Base-by-base conservation (phyloP, 2,329 filamentous ascomycete species). In the Ophiostoma montium region DNA sequence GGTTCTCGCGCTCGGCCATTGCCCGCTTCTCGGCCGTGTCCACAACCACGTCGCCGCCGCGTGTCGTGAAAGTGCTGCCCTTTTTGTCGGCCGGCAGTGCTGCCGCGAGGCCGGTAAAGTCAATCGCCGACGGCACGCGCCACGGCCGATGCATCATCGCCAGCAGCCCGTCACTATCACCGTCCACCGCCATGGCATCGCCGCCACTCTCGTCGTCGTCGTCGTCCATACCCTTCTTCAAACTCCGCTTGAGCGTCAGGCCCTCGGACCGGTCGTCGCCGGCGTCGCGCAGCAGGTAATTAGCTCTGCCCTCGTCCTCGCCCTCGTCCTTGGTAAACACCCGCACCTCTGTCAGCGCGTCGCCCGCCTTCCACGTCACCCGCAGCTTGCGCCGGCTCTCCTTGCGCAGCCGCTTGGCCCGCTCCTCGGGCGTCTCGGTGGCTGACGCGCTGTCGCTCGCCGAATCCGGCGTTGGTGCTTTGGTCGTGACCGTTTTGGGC, bases 281-380 rank as follows among this genome's bases (percentile, higher is more conserved):
- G 4, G 82, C 82, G 61, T 88, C 83, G 45, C 78, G 77, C 36
- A 82, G 74, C 71, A 86, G 80, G 58, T 78, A 82, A 49, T 73
- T 70, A 48, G 77, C 75, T 49, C 83, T 74, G 48, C 79, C 81
- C 50, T 80, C 71, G 56, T 86, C 82, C 59, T 88, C 84, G 3
- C 86, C 82, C 1, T 77, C 78, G 53, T 86, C 81, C 57, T 86
- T 84, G 49, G 79, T 77, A 64, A 89, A 88, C 46, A 80, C 67
- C 54, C 76, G 75, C 49, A 86, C 68, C 56, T 84, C 69, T 1
- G 80, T 80, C 30, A 90, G 70, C 30, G 78, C 74, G 16, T 74
- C 67, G 46, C 82, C 83, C 0, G 78, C 72, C 59, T 81, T 84
- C 72, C 84, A 90, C 7, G 67, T 74, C 6, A 90, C 85, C 12